phyloP scores from a whole-genome alignment of 169 alveolate species.

The Plasmodium sp. region DNA sequence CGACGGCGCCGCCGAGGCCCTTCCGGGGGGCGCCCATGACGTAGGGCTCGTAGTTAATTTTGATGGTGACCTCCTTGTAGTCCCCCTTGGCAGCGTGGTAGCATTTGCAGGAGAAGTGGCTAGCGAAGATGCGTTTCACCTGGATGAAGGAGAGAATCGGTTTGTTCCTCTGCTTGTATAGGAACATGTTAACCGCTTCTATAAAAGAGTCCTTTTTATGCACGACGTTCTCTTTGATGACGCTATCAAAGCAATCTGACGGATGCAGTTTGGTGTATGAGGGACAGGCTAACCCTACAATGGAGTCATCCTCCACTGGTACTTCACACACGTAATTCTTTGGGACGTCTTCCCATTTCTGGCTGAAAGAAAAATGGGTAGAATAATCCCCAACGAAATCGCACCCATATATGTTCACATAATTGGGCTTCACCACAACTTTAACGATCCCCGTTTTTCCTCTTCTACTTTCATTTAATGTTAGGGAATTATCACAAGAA shows the following conservation, averaged over 20 bases:
- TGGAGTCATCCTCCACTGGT: conserved; percentile 36
- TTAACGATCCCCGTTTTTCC: conserved; percentile 56
- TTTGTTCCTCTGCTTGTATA: conserved; percentile 18
- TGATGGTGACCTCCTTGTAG: conserved; percentile 39
- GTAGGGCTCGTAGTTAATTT: conserved; percentile 37
- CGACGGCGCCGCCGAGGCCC: background rate
- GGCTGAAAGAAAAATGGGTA: conserved; percentile 14
- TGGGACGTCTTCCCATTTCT: conserved; percentile 26
- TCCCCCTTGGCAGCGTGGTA: conserved; percentile 1
- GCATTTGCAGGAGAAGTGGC: conserved; percentile 27
- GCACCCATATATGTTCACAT: conserved; percentile 39
- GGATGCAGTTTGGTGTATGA: conserved; percentile 30
- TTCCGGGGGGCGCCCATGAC: conserved; percentile 24
- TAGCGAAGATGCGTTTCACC: background rate
- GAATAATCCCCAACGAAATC: conserved; percentile 63
- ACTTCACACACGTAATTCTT: conserved; percentile 40
- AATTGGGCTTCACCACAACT: conserved; percentile 19
- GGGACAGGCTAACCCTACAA: conserved; percentile 65
- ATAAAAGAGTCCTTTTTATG: conserved; percentile 10
- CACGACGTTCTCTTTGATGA: conserved; percentile 3
- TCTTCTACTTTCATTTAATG: conserved; percentile 43
- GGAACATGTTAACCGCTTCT: conserved; percentile 13
- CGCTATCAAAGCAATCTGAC: conserved; percentile 58
- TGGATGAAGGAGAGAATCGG: conserved; percentile 56
- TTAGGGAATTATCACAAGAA: conserved; percentile 47